A percentile compares a stretch with the other conserved stretches of the same genome.
Conservation (phyloP, 1,284 basidiomycete genomes). For the Tetrapyrgos nigripes region DNA sequence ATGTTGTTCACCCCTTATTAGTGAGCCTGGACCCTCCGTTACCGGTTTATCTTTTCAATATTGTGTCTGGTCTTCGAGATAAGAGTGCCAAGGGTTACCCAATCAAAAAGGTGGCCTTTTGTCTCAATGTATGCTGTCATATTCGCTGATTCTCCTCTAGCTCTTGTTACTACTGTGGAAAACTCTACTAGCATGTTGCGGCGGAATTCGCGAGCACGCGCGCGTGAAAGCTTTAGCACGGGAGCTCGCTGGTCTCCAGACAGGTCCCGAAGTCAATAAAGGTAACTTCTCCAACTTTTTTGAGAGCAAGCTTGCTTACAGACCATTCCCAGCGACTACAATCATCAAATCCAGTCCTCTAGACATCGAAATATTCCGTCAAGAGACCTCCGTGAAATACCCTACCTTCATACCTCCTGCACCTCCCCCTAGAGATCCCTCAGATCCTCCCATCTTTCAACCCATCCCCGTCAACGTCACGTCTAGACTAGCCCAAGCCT, state of each 20-base stretch:
- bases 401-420: conserved; percentile 82
- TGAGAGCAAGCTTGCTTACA: conserved; percentile 10
- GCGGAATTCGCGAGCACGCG: conserved; percentile 87
- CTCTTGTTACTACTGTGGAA: conserved; percentile 98
- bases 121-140: background rate
- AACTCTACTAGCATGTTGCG: conserved; percentile 89
- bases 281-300: conserved; percentile 47
- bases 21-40: conserved; percentile 96
- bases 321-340: conserved; percentile 44
- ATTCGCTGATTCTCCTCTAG: conserved; percentile 45
- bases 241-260: conserved; percentile 77
- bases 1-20: conserved; percentile 39
- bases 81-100: conserved; percentile 96
- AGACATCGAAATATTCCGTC: conserved; percentile 87
- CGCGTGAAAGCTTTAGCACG: conserved; percentile 88
- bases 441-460: conserved; percentile 35
- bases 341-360: conserved; percentile 85
- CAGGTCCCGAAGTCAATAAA: conserved; percentile 58
- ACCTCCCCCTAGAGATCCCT: conserved; percentile 36
- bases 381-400: conserved; percentile 92
- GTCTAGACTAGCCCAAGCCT: conserved; percentile 84
- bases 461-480: conserved; percentile 51
- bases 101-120: conserved; percentile 81
- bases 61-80: conserved; percentile 90
- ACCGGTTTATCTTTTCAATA: conserved; percentile 90